Percentiles rank a stretch among this genome's conserved stretches.
These are phyloP conservation scores for Fomitopsis pinicola DNA, from an alignment of 1,284 basidiomycete species.

Conservation along the genomic window DNA sequence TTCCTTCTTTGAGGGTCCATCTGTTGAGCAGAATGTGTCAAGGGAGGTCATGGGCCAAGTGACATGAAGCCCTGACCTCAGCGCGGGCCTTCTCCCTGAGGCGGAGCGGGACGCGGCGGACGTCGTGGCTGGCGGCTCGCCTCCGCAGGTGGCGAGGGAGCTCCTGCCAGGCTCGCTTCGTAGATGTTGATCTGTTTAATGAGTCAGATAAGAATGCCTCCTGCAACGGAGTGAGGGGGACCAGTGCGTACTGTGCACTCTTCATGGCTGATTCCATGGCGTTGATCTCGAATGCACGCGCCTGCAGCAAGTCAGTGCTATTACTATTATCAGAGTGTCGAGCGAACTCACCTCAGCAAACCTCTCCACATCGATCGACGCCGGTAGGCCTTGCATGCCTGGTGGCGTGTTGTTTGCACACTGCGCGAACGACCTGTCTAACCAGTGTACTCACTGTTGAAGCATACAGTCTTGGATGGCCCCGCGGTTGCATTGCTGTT, in stretches of 20 bases:
- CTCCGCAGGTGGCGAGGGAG: slow-evolving; percentile 85
- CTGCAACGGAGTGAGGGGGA: not conserved
- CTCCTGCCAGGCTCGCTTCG: slow-evolving; percentile 85
- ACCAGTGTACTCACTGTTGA: slow-evolving; percentile 34
- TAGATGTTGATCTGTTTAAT: slow-evolving; percentile 42
- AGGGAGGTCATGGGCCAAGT: not conserved
- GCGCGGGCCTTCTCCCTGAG: slow-evolving; percentile 74
- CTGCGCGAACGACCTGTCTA: not conserved
- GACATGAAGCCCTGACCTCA: slow-evolving; percentile 53
- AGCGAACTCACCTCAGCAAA: slow-evolving; percentile 68
- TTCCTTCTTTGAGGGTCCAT: slow-evolving; percentile 75
- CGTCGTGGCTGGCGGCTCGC: slow-evolving; percentile 89
- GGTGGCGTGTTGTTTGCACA: not conserved
- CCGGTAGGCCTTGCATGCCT: slow-evolving; percentile 63
- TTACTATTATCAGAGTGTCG: not conserved
- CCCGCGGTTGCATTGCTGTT: slow-evolving; percentile 29
- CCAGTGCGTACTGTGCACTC: slow-evolving; percentile 52
- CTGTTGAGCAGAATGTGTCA: slow-evolving; percentile 34
- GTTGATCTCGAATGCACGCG: slow-evolving; percentile 81
- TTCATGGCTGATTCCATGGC: slow-evolving; percentile 87
- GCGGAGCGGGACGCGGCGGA: slow-evolving; percentile 80
- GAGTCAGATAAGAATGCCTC: not conserved
- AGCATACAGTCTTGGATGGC: slow-evolving; percentile 34
- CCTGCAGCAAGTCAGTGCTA: slow-evolving; percentile 37
- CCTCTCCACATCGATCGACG: slow-evolving; percentile 78